Base-by-base conservation (phyloP, 352 stramenopile species). In the Globisporangium cylindrosporum region DNA sequence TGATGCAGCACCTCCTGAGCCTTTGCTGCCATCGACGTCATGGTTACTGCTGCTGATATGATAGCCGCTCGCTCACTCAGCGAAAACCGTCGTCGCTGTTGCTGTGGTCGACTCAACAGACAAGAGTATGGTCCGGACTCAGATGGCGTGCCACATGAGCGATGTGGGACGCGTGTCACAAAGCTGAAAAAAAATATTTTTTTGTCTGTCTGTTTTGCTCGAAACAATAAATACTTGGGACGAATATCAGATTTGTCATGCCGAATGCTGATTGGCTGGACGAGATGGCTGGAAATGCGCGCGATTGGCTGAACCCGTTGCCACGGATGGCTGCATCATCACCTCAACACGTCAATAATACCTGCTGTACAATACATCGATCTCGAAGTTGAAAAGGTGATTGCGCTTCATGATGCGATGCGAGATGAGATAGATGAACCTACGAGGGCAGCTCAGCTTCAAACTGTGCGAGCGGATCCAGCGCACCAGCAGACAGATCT, bases 311-410 rank as follows among this genome's bases (percentile, higher is more conserved):
- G 38, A 46, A 46, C 12, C 4, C 38, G 12, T 55, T 25, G 48
- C 48, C n/a, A 25, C 41, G n/a, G 48, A 55, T 55, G n/a, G 48
- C 20, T 55, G 48, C 48, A 55, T 55, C 48, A 55, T 12, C 48
- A 49, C 4, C 41, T 49, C 41, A 49, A 49, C 41, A n/a, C 6
- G 5, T 49, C 41, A 49, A 49, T 49, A 49, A 49, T 49, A 22
- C 41, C 41, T 20, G 29, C 29, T 32, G 29, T 32, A 8, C 14
- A 48, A 3, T 18, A 41, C 10, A 46, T 46, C 10, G 36, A 15
- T 46, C 15, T 49, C 48, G 29, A 61, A 59, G 25, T 14, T 27
- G 20, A 49, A n/a, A 15, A 8, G 8, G 27, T 22, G 55, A 62
- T 62, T 49, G 56, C 34, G 56, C 34, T 32, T 24, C 41, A 49